Evolutionary conservation across 1,284 basidiomycete species (phyloP), one percentile per base, ranked within the genome.

Genomic region (Tilletiopsis washingtonensis): DNA sequence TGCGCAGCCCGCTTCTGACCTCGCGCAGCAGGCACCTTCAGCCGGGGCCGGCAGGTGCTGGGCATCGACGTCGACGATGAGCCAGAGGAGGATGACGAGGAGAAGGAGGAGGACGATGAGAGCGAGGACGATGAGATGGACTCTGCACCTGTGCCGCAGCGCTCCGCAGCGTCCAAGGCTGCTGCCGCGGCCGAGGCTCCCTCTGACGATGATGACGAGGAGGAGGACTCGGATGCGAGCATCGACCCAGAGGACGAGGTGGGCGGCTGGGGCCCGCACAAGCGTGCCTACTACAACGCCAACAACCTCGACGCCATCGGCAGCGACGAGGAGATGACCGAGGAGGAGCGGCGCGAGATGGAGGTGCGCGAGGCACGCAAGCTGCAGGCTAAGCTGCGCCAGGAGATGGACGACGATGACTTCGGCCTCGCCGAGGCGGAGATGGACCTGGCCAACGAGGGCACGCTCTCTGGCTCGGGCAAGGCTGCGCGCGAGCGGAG

Each of bases 341-440:
- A 70, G 37, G 67, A 70, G 24, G 55, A 71, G 40, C 62, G 58
- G 4, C 54, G 62, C 19, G 61, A 88, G 64, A 77, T 93, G 52
- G 90, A 94, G 68, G 85, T 89, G 71, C 83, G 85, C 67, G 91
- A 96, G 75, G 88, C 86, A 5, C 82, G 77, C 62, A 78, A 88
- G 43, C 74, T 96, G 45, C 91, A 94, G 74, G 75, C 77, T 23
- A 88, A 86, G 74, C 78, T 81, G 34, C 78, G 86, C 19, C 84
- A 88, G 59, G 79, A 75, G 4, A 79, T 94, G 79, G 75, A 68
- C 1, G 86, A 87, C 45, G 82, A 81, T 7, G 90, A 96, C 74
- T 96, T 89, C 73, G 91, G 91, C 3, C 76, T 94, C 41, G 82
- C 80, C 27, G 86, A 88, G 23, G 57, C 68, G n/a, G 59, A 61